Evolutionary conservation across 371 early-diverging fungal species (phyloP), one percentile per base, ranked within the genome.

Genomic region (Rhizopus microsporus): DNA sequence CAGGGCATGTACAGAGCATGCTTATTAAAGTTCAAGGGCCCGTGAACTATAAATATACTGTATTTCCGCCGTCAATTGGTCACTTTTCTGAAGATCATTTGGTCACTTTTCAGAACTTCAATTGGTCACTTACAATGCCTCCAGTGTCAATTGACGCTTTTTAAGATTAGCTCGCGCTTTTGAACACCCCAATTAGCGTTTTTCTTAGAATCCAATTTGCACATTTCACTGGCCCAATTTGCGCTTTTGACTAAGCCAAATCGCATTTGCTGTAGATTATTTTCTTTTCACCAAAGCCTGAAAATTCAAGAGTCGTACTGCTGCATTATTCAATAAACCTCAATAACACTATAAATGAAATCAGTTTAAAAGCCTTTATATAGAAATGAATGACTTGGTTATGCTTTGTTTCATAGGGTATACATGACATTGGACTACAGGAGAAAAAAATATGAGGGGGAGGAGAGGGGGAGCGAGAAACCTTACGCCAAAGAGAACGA

Each of bases 321-420:
- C 53, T 37, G 17, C 45, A 59, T 39, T 59, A 59, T 53, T 37
- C 59, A 52, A 59, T 59, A 50, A 57, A 57, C 34, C 50, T 57
- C 51, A 30, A 50, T 52, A 45, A 59, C 31, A 59, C 40, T 59
- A 53, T 44, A 39, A 53, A 52, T 59, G 52, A 59, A 59, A 59
- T 59, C 53, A 59, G 53, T 52, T 59, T 52, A 59, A 52, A 59
- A 46, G 53, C 52, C 58, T 59, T 47, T 59, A 59, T 52, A 59
- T 59, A 38, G n/a, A 52, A 52, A 52, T 59, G 53, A 53, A 59
- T 51, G 59, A 59, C 59, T 52, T 50, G 51, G 57, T 30, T 57
- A 50, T 57, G 57, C 42, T 40, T 57, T 57, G 17, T 50, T 43
- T 57, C 47, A 46, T 46, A 46, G 23, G 46, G 15, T 51, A 51